phyloP scores from a whole-genome alignment of 805 yeast genomes.

The Priceomyces melissophilus region DNA sequence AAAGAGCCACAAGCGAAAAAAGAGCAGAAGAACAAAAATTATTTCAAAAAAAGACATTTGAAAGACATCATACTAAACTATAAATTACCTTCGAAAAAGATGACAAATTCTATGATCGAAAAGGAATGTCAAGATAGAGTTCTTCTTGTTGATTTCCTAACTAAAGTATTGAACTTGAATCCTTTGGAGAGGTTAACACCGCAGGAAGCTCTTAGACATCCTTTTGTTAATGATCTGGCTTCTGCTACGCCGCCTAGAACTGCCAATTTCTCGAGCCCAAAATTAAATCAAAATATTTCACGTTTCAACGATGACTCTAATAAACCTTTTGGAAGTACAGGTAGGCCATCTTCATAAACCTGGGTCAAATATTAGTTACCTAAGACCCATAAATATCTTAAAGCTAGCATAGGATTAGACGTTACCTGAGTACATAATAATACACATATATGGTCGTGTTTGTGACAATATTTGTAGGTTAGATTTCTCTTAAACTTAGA shows the following conservation, averaged over 20 bases:
- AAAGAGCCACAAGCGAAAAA: conserved; percentile 26
- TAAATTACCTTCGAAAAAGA: conserved; percentile 58
- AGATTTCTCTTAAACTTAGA: too few species aligned
- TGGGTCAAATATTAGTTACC: too few species aligned
- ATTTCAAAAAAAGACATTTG: conserved; percentile 63
- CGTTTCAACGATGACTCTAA: too few species aligned
- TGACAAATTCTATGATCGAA: conserved; percentile 54
- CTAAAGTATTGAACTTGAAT: conserved; percentile 74
- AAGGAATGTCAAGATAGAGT: conserved; percentile 71
- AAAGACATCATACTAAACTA: conserved; percentile 76
- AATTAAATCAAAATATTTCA: too few species aligned
- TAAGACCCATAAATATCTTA: too few species aligned
- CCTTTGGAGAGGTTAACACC: conserved; percentile 97
- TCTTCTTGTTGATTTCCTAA: conserved; percentile 70
- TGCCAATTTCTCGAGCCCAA: not conserved
- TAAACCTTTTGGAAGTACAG: too few species aligned
- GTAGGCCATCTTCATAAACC: too few species aligned
- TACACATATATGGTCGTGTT: too few species aligned
- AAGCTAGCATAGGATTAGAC: too few species aligned
- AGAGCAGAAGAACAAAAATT: conserved; percentile 83
- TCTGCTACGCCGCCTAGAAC: not conserved
- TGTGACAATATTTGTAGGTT: too few species aligned
- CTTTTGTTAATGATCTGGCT: conserved; percentile 57
- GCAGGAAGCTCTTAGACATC: conserved; percentile 89
- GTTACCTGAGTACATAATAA: too few species aligned